A percentile compares a stretch with the other conserved stretches of the same genome.
phyloP scores from a whole-genome alignment of 2,329 filamentous ascomycete genomes.

The Xylaria sp. region DNA sequence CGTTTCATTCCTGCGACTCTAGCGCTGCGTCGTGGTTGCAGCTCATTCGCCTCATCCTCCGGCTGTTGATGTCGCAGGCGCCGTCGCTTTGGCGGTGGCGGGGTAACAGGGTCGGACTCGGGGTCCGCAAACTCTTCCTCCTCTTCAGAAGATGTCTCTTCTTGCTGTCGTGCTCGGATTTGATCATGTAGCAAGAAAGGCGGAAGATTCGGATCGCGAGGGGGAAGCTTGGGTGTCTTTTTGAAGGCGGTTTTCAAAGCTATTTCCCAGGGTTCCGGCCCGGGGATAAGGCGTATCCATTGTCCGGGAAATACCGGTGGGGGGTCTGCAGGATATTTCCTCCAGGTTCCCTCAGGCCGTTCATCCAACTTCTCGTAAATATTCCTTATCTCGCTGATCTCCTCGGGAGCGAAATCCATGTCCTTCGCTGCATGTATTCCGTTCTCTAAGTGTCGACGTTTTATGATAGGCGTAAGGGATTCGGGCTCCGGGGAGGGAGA shows the following conservation, averaged over 20 bases:
- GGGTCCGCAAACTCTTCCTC: neutral
- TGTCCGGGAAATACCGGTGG: neutral
- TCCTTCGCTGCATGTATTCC: neutral
- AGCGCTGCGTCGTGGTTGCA: neutral
- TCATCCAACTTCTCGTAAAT: neutral
- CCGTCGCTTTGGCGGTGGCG: conserved; percentile 1
- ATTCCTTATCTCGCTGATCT: neutral
- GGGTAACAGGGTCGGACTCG: neutral
- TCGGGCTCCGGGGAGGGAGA: neutral
- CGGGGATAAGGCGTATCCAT: neutral
- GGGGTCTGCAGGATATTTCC: neutral
- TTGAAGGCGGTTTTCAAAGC: neutral
- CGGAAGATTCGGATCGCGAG: neutral
- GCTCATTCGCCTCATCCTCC: neutral
- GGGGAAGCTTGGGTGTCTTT: neutral
- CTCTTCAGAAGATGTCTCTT: neutral
- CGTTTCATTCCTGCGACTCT: conserved; percentile 2
- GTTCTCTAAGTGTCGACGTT: neutral
- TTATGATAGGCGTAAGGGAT: neutral
- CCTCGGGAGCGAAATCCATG: neutral
- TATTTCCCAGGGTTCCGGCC: neutral
- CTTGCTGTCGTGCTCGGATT: neutral
- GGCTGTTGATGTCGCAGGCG: neutral
- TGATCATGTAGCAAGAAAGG: neutral
- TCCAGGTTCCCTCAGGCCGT: neutral